A percentile compares a stretch with the other conserved stretches of the same genome.
Conservation (phyloP, 2,329 filamentous ascomycete species). For the Alternaria arbusti region DNA sequence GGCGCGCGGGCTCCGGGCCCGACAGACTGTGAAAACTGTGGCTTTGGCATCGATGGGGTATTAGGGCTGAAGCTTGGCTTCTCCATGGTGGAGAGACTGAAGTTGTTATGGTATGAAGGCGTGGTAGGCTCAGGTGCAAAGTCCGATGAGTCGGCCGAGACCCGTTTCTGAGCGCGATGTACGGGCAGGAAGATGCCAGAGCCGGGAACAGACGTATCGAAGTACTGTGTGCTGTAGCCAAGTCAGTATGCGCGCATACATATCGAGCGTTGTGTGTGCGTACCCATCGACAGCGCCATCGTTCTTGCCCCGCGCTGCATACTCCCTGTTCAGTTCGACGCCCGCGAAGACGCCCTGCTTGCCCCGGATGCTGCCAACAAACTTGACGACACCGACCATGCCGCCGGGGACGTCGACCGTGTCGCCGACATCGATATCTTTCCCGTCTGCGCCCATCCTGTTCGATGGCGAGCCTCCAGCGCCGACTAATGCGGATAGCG, state of each 20-base stretch:
- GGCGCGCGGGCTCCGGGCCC: constrained; percentile 72
- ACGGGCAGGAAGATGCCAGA: constrained; percentile 94
- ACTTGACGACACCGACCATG: constrained; percentile 90
- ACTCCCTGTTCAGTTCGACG: constrained; percentile 84
- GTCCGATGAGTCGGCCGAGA: constrained; percentile 61
- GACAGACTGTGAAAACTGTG: constrained; percentile 88
- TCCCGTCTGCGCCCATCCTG: constrained; percentile 55
- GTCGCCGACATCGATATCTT: constrained; percentile 76
- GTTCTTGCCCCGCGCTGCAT: constrained; percentile 87
- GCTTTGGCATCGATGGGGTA: constrained; percentile 71
- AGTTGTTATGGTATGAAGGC: constrained; percentile 60
- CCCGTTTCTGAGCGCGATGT: constrained; percentile 76
- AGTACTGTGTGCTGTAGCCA: constrained; percentile 68
- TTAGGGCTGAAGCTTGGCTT: constrained; percentile 46
- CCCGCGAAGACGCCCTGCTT: constrained; percentile 93
- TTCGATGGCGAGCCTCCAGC: constrained; percentile 49
- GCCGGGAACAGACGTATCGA: constrained; percentile 76
- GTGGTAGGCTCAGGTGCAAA: constrained; percentile 73
- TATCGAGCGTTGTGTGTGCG: constrained; percentile 34
- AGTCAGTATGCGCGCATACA: constrained; percentile 13
- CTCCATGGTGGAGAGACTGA: constrained; percentile 64
- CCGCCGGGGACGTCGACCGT: constrained; percentile 88
- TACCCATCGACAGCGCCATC: constrained; percentile 95
- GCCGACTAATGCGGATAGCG: constrained; percentile 71
- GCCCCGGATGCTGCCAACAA: constrained; percentile 83